These are phyloP conservation scores for Pseudogymnoascus sp. DNA, from an alignment of 2,329 filamentous ascomycete species.

Conservation along the genomic window DNA sequence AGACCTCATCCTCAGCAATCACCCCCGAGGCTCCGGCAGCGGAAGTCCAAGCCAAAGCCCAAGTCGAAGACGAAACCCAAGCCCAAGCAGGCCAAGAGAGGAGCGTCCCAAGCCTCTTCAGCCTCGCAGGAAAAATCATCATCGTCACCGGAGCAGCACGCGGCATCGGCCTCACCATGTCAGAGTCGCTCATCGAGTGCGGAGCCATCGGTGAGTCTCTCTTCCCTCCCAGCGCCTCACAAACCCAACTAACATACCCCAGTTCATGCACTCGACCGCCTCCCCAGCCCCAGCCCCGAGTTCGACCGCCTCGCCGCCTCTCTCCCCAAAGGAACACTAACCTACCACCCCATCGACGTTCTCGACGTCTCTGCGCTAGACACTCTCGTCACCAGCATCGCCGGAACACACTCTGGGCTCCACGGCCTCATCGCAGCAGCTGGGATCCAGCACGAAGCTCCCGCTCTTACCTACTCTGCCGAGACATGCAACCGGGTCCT, in stretches of 20 bases:
- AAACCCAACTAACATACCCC: not conserved
- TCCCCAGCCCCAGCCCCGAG: not conserved
- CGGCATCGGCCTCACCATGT: conserved; percentile 59
- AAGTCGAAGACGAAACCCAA: not conserved
- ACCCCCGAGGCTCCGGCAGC: not conserved
- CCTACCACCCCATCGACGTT: conserved; percentile 74
- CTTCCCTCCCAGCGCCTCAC: no score
- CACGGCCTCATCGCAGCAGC: conserved; percentile 70
- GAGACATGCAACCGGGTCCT: conserved; percentile 73
- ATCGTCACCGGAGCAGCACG: conserved; percentile 80
- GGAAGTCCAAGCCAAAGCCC: not conserved
- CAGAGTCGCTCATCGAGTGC: not conserved
- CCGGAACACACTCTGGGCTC: conserved; percentile 61
- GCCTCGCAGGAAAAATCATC: conserved; percentile 76
- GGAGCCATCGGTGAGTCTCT: not conserved
- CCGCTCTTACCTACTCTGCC: conserved; percentile 74
- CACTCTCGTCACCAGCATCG: conserved; percentile 61
- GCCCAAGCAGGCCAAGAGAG: not conserved
- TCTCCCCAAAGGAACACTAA: conserved; percentile 37
- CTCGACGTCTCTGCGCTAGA: conserved; percentile 65
- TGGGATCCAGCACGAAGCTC: conserved; percentile 74
- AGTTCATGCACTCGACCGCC: not conserved
- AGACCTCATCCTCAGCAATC: not conserved
- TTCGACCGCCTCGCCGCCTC: conserved; percentile 52
- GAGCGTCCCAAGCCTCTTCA: conserved; percentile 51